Evolutionary conservation across 805 yeast genomes (phyloP), one percentile per base, ranked within the genome.

Genomic region (Barnettozyma salicaria): DNA sequence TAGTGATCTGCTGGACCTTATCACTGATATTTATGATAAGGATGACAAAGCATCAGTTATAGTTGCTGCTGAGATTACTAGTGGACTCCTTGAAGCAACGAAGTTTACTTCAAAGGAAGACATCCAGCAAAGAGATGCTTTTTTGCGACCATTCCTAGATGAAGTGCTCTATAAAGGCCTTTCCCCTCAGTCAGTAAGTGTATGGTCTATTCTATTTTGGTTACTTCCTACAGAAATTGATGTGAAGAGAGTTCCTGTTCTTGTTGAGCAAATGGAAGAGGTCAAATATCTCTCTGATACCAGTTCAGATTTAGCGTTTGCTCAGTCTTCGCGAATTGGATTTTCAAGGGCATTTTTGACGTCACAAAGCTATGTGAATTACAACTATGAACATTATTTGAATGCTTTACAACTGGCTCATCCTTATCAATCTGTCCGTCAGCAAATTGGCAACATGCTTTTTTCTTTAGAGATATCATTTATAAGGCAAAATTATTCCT

Each of bases 31-130:
- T 7, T 85, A 80, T 50, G 72, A 73, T 11, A 65, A 69, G 20
- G 79, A 76, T 40, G 95, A 87, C 40, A 82, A 80, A 48, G 74
- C 86, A 12, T 64, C 82, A 2, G 94, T 89, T 53, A 77, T 92
- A 20, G 78, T 81, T 9, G 66, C 72, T 2, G 75, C 86, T 39
- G 97, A 89, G 55, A 55, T 85, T 2, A 60, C 79, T 20, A 69
- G 78, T 13, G 94, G 89, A 3, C 47, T 87, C 6, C 53, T 84
- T 14, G 51, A 74, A 6, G 62, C 76, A 2, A 63, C 77, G 6
- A 67, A 63, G 36, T 59, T 53, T 37, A 64, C 75, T n/a, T 53
- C 60, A 2, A 47, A 55, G 0, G 61, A 60, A 4, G 53, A 60
- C 23, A 28, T 61, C 7, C 42, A 45, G 2, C 44, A 48, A 7